phyloP scores from a whole-genome alignment of 176 grass and related monocot genomes.

The Oryza coarctata region DNA sequence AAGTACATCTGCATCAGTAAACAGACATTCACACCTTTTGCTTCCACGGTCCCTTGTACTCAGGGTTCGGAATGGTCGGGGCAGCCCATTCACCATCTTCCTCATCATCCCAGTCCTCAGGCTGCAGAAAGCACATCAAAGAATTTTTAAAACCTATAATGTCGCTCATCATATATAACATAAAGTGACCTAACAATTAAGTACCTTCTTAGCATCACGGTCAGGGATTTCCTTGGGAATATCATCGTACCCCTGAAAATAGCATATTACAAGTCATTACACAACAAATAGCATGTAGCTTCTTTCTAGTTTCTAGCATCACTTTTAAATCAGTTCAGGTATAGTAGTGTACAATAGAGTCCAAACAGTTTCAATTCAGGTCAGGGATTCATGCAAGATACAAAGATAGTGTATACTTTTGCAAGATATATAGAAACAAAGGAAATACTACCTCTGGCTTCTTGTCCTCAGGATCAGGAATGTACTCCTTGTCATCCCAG shows the following conservation, averaged over 20 bases:
- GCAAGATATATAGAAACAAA: slow-evolving; percentile 6
- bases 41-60: slow-evolving; percentile 88
- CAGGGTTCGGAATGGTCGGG: slow-evolving; percentile 88
- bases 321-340: not conserved
- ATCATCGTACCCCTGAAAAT: slow-evolving; percentile 76
- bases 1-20: not conserved
- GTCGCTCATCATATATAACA: not conserved
- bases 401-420: not conserved
- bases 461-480: slow-evolving; percentile 85
- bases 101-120: slow-evolving; percentile 94
- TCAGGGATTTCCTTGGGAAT: slow-evolving; percentile 85
- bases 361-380: not conserved
- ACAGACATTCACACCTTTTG: slow-evolving; percentile 55
- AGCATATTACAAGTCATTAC: not conserved
- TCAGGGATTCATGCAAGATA: not conserved
- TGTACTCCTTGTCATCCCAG: slow-evolving; percentile 95
- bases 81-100: slow-evolving; percentile 98
- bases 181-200: not conserved
- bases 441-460: slow-evolving; percentile 73
- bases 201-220: slow-evolving; percentile 80
- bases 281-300: not conserved
- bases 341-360: not conserved
- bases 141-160: slow-evolving; percentile 8
- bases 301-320: not conserved
- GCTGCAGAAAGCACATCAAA: slow-evolving; percentile 39